Base-by-base conservation (phyloP, 306 rosid species). In the Casuarina equisetifolia region DNA sequence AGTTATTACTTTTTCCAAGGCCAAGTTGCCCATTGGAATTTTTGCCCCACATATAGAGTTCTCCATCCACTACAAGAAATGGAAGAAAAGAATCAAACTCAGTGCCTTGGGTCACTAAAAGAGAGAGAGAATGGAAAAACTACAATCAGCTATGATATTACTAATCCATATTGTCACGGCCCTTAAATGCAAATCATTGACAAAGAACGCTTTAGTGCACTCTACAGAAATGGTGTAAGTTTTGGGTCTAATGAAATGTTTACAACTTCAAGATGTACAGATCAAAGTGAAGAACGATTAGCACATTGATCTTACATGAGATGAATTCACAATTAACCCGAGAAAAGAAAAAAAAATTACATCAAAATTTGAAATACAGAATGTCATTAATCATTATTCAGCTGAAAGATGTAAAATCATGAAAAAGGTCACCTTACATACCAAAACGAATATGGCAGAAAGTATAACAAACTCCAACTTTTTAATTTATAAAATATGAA, bases 1-100 rank as follows among this genome's bases (percentile, higher is more conserved):
- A 73, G 81, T 78, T 64, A 82, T 83, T 88, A 94, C 98, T 84
- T 87, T 94, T 94, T 82, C 98, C 98, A 25, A 90, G 95, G 73
- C 98, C 98, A 80, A 94, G 96, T 84, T 92, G 98, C 77, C 98
- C 98, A 77, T 76, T 81, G 62, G 97, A 84, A 82, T 94, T 94
- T 82, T 82, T 86, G 69, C 97, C 98, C 98, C 96, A 94, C 93
- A 89, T 90, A 82, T 88, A 94, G 51, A 92, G 82, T 72, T 94
- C 95, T 82, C 98, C 97, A 83, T 94, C 94, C 84, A 53, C 98
- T 94, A 81, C 25, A 75, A 76, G 52, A 74, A 50, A 16, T 55
- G 36, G 44, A 58, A 54, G 16, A 42, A 16, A 40, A 32, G 10
- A 17, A 32, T 6, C 12, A 35, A 3, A 58, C 15, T 19, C 36